These are phyloP conservation scores for Micractinium sp. DNA, from an alignment of 139 green algal species.

Conservation along the genomic window DNA sequence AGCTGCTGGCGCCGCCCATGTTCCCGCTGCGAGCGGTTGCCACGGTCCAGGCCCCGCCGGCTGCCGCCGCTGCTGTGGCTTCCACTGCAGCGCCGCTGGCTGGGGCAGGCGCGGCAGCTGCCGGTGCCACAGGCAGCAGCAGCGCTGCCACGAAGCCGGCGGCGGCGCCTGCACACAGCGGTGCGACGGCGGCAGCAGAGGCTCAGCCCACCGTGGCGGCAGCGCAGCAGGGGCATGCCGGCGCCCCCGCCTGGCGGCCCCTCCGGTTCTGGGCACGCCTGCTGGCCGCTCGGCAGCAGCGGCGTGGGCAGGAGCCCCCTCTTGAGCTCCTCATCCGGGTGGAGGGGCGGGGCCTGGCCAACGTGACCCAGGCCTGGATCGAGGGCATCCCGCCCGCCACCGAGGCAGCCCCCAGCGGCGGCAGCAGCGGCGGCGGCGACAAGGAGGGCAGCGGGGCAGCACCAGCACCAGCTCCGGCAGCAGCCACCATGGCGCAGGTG, in stretches of 20 bases:
- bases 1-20: conserved; percentile 33
- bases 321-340: conserved; percentile 38
- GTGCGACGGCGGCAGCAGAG: too few relatives aligned
- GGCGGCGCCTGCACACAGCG: not conserved
- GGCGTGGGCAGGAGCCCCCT: not conserved
- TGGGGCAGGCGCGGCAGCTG: not conserved
- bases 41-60: not conserved
- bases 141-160: not conserved
- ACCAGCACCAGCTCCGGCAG: not conserved
- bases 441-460: not conserved
- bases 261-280: not conserved
- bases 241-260: not conserved
- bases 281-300: conserved; percentile 6
- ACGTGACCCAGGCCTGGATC: conserved; percentile 26
- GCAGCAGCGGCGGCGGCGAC: not conserved
- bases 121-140: too few relatives aligned
- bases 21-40: conserved; percentile 35
- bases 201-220: not conserved
- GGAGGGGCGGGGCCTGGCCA: conserved; percentile 35
- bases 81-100: not conserved
- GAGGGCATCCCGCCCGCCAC: not conserved
- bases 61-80: not conserved
- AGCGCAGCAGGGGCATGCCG: not conserved
- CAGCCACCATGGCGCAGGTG: not conserved
- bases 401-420: not conserved